Percentiles rank a stretch among this genome's conserved stretches.
Evolutionary conservation across 306 rosid species (phyloP).

Genomic region (Pterocarpus macrocarpus): DNA sequence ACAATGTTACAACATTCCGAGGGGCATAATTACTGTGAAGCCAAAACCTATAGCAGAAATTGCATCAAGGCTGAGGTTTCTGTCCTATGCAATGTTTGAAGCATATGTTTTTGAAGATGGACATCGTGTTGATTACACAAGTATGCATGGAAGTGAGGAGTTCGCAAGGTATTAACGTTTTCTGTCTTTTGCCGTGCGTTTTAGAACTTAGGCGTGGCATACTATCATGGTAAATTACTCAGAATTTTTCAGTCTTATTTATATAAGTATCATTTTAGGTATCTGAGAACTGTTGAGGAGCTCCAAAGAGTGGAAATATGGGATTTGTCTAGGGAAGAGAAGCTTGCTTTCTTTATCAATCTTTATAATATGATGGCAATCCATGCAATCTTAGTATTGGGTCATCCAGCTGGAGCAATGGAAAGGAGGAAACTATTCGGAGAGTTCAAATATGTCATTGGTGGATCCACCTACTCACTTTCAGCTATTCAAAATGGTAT

Average conservation of each 20-base stretch:
- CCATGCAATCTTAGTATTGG: conserved; percentile 78
- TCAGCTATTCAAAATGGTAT: conserved; percentile 94
- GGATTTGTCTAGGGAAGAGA: conserved; percentile 81
- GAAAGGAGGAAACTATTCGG: conserved; percentile 84
- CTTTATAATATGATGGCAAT: conserved; percentile 96
- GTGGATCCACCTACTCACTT: conserved; percentile 86
- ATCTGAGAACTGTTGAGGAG: conserved; percentile 89
- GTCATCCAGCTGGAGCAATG: conserved; percentile 83
- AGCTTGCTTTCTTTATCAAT: conserved; percentile 91
- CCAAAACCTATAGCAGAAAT: conserved; percentile 83
- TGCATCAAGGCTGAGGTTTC: conserved; percentile 83
- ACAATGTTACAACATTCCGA: conserved; percentile 85
- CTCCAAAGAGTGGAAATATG: conserved; percentile 88
- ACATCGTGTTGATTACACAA: conserved; percentile 74
- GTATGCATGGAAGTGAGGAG: conserved; percentile 89
- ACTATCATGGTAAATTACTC: conserved; percentile 4
- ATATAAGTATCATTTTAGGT: conserved; percentile 61
- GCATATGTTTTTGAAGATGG: conserved; percentile 84
- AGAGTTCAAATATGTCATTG: conserved; percentile 83
- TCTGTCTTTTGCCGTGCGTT: not conserved
- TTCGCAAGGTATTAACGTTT: conserved; percentile 77
- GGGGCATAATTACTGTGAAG: conserved; percentile 74
- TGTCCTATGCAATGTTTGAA: conserved; percentile 77
- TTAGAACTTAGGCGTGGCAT: no score
- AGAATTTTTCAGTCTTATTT: conserved; percentile 16